These are phyloP conservation scores for Thelonectria blattea DNA, from an alignment of 2,329 filamentous ascomycete genomes.

Conservation along the genomic window DNA sequence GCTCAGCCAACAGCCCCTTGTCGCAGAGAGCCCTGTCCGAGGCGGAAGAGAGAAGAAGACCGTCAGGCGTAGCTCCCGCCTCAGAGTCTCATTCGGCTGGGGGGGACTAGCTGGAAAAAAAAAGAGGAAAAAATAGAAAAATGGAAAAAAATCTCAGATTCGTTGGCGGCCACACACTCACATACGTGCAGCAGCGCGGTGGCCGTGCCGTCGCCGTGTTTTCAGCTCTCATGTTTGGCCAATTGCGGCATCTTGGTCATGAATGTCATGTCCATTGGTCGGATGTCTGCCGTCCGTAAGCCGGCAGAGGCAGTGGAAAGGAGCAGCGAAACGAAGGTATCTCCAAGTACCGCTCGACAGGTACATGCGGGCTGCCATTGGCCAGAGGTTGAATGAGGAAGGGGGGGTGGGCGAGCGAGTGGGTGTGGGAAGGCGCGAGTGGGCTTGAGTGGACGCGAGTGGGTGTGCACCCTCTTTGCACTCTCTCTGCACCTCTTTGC, in stretches of 20 bases:
- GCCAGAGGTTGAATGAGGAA: conserved; percentile 5
- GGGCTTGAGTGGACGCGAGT: too few species aligned
- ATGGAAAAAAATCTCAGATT: background rate
- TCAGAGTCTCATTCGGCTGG: conserved; percentile 8
- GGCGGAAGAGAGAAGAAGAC: conserved; percentile 3
- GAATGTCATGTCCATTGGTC: conserved; percentile 2
- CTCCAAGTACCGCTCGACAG: conserved; percentile 15
- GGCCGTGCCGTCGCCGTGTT: background rate
- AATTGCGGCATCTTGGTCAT: conserved; percentile 11
- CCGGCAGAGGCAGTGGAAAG: background rate
- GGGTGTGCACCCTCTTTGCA: too few species aligned
- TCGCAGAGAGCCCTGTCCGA: conserved; percentile 6
- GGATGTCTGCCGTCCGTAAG: background rate
- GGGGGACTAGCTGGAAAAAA: conserved; percentile 6
- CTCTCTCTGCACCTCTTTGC: too few species aligned
- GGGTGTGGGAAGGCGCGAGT: conserved; percentile 1
- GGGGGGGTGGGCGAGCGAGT: conserved; percentile 8
- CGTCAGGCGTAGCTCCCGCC: conserved; percentile 9
- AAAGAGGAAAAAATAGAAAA: conserved; percentile 1
- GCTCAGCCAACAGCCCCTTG: conserved; percentile 16
- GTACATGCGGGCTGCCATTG: conserved; percentile 15
- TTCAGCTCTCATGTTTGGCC: conserved; percentile 2
- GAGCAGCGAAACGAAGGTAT: conserved; percentile 1
- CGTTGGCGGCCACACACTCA: background rate
- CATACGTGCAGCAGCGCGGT: background rate